Percentiles rank a stretch among this genome's conserved stretches.
Conservation (phyloP, 1,284 basidiomycete species). For the Phlebopus sp. region DNA sequence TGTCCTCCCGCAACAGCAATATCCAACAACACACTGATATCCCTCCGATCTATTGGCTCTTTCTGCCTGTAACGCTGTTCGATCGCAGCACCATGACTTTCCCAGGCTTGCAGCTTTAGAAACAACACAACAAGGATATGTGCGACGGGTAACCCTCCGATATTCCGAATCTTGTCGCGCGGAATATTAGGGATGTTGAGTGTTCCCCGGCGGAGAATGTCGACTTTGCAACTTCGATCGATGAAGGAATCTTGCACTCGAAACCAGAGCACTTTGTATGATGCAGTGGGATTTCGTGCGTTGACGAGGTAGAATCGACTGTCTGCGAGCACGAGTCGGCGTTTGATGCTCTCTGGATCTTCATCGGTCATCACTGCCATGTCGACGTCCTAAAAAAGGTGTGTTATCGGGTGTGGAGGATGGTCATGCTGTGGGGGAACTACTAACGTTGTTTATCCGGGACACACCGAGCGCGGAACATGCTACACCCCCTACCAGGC, state of each 20-base stretch:
- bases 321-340: conserved; percentile 33
- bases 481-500: conserved; percentile 5
- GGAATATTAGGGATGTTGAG: conserved; percentile 44
- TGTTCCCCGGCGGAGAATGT: conserved; percentile 46
- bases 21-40: conserved; percentile 41
- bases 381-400: conserved; percentile 46
- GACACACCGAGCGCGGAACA: conserved; percentile 2
- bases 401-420: not conserved
- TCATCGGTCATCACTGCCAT: conserved; percentile 41
- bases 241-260: conserved; percentile 16
- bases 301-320: conserved; percentile 40
- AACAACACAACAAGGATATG: conserved; percentile 45
- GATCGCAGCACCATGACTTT: conserved; percentile 39
- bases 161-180: conserved; percentile 22
- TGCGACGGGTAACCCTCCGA: conserved; percentile 37
- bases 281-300: conserved; percentile 38
- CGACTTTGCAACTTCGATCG: conserved; percentile 44
- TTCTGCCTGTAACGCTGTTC: conserved; percentile 36
- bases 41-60: conserved; percentile 40
- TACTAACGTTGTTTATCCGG: conserved; percentile 2
- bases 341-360: conserved; percentile 43
- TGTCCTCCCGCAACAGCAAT: conserved; percentile 28
- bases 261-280: conserved; percentile 48
- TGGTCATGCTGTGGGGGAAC: no score
- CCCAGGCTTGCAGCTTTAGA: conserved; percentile 51